phyloP scores from a whole-genome alignment of 805 yeast genomes.

The Kazachstania bromeliacearum region DNA sequence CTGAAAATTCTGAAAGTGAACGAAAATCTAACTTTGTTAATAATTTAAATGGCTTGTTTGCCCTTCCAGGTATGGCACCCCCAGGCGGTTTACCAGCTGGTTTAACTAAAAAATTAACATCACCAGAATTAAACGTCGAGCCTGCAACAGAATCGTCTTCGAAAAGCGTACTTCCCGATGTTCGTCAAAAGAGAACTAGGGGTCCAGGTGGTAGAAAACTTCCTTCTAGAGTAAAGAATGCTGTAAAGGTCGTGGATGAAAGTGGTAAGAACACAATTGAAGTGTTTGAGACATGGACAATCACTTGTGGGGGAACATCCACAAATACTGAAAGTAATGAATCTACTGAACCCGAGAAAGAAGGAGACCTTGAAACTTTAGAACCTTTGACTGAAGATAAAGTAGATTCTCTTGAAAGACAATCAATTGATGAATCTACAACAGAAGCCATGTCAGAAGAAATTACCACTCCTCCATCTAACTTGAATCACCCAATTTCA shows the following conservation, averaged over 20 bases:
- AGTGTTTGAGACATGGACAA: slow-evolving; percentile 18
- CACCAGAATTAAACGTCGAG: not conserved
- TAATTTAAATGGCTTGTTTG: slow-evolving; percentile 53
- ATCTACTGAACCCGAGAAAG: not conserved
- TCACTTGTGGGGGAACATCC: slow-evolving; percentile 2
- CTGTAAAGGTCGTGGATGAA: slow-evolving; percentile 21
- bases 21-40: slow-evolving; percentile 40
- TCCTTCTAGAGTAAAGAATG: slow-evolving; percentile 44
- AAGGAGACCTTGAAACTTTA: not conserved
- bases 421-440: not conserved
- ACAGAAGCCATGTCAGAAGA: not conserved
- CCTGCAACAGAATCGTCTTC: not conserved
- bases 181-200: slow-evolving; percentile 40
- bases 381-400: not conserved
- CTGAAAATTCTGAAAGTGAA: not conserved
- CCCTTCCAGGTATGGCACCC: slow-evolving; percentile 41
- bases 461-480: not conserved
- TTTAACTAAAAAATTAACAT: slow-evolving; percentile 13
- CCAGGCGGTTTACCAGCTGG: slow-evolving; percentile 25
- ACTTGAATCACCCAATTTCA: not conserved
- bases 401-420: not conserved
- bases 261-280: slow-evolving; percentile 13
- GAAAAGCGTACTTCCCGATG: slow-evolving; percentile 4
- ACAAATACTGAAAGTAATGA: not conserved
- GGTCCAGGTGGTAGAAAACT: slow-evolving; percentile 70